Evolutionary conservation across 225 moss, liverwort and hornwort species (phyloP), one percentile per base, ranked within the genome.

Genomic region (Pseudisothecium myosuroides): DNA sequence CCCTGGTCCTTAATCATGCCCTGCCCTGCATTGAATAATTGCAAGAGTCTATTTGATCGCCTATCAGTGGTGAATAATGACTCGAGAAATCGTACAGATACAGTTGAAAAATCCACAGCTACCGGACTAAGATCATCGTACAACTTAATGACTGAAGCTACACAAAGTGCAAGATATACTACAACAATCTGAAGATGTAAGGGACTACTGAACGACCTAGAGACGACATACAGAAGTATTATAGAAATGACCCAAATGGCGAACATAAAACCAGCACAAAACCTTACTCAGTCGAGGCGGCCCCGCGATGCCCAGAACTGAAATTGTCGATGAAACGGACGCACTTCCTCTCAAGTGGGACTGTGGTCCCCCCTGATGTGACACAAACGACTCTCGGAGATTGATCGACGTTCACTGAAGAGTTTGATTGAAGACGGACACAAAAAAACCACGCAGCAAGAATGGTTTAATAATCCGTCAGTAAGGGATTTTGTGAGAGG

Each of bases 241-340:
- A n/a, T n/a, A n/a, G n/a, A n/a, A 45, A 66, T 49, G n/a, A 86
- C 28, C 59, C 58, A 83, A 49, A 79, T 29, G 41, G 43, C 8
- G 41, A 85, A 61, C 21, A 76, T 62, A 28, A 58, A 50, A 62
- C 26, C n/a, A 60, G 61, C 59, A 27, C 27, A n/a, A 54, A 75
- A 32, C 59, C 88, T 83, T 91, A 98, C 98, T 99, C 98, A 83
- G 98, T 99, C 61, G 98, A 99, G 83, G 97, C 97, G 92, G 98
- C 98, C 87, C 98, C 98, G 59, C 97, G 94, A 93, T 99, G 96
- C 32, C 97, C 98, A 34, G 96, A 99, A 91, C 98, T 99, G 92
- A 99, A 99, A 90, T 99, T 99, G 92, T 99, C 98, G 63, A 99
- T 99, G 89, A 95, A 99, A 55, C 98, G 97, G 85, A 99, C 98